Evolutionary conservation across 2,329 filamentous ascomycete genomes (phyloP), one percentile per base, ranked within the genome.

Genomic region (Pseudogymnoascus destructans): DNA sequence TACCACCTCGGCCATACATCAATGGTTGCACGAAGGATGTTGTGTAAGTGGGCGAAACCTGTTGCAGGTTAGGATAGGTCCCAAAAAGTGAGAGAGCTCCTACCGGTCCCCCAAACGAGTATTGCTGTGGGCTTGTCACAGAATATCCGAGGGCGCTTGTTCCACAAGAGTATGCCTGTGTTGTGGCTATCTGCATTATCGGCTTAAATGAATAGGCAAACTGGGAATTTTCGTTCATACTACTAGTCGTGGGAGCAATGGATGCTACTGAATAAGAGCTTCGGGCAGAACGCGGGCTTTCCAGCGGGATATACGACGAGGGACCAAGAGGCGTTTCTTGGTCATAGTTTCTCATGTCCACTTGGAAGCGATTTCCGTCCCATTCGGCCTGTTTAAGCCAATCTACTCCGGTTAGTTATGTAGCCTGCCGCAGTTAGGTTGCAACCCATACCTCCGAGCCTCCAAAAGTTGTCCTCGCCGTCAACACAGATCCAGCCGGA

Each of bases 161-260:
- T 17, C 25, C 46, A 52, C 46, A 52, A 7, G 46, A 32, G 46
- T 32, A 30, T 32, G 46, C 46, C 46, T 52, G 46, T 17, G 46
- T 52, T 32, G 46, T 52, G 25, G 46, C 46, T 19, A 52, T 32
- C 46, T 52, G 46, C 46, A 52, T 52, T 52, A 52, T 52, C 46
- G 46, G 46, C 25, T 52, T 52, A 52, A 19, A 52, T 17, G 46
- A 30, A 52, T 52, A 52, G 9, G 46, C n/a, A 52, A 17, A 52
- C 46, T 52, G 46, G 19, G 46, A 52, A 52, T 19, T 52, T 11
- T 52, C 46, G 46, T 30, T 52, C 46, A 52, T 52, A 19, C 46
- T 52, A 52, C 46, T 52, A 30, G 46, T 52, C 25, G 46, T 52
- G 46, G 46, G 46, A 52, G 46, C 23, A 52, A 32, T 52, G 2